Evolutionary conservation across 345 rosid species (phyloP), one percentile per base, ranked within the genome.

Genomic region (Ceriops tagal): DNA sequence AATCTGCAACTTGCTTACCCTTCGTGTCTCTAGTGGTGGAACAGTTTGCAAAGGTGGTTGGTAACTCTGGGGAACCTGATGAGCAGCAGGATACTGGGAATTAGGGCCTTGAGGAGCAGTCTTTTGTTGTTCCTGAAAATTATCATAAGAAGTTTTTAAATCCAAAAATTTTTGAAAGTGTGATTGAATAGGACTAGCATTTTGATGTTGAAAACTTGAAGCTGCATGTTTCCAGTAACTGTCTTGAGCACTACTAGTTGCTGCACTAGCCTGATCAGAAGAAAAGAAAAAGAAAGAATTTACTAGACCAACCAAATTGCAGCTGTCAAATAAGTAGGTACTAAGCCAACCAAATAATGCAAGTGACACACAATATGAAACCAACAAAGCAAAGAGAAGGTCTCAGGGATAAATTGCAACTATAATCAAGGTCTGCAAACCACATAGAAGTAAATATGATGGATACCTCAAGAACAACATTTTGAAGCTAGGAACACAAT

Each of bases 1-100:
- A 77, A 96, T 90, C 87, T 96, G 97, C 77, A 96, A 68, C 80
- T 85, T 90, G 88, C 85, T 86, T 80, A 79, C 86, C 81, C 90
- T 89, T 79, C 76, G 87, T 7, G 88, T 64, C 76, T 88, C 95
- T 46, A 79, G 64, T 56, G 88, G 62, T 27, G 83, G 83, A 64
- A 78, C 34, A n/a, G 83, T 76, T 77, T 81, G 95, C 68, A 71
- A 43, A 64, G 91, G 80, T 30, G 68, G 11, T 53, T 78, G 91
- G 76, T 84, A 86, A 80, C 64, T 82, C 70, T 81, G 88, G 65
- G 86, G 66, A 62, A 77, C 84, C 81, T 81, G 88, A 73, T 83
- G 83, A 81, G 73, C 75, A 58, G 67, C 62, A 65, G 82, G 82
- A 82, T 83, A 76, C 70, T 86, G 91, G 49, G 87, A 75, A 73